Evolutionary conservation across 805 yeast genomes (phyloP).

Genomic region (Metschnikowia santaceciliae): DNA sequence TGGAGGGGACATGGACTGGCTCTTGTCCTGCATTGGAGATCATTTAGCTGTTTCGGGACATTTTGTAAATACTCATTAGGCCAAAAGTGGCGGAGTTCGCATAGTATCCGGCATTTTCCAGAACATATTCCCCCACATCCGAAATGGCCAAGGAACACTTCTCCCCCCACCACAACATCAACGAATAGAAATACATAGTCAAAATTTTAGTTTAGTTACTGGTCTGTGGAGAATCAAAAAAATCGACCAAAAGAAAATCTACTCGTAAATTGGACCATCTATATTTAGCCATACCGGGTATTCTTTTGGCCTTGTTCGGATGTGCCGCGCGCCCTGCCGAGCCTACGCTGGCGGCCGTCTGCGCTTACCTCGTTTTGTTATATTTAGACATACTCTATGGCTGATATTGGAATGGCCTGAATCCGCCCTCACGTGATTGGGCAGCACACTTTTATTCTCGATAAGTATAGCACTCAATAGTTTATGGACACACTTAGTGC

Average conservation of each 20-base stretch:
- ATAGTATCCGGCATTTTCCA: not conserved
- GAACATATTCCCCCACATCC: not conserved
- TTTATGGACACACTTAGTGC: too few species aligned
- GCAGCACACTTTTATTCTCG: too few species aligned
- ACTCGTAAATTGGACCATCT: not conserved
- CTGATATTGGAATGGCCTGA: too few species aligned
- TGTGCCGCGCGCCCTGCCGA: not conserved
- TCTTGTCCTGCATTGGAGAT: not conserved
- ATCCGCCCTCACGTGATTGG: too few species aligned
- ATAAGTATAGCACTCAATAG: too few species aligned
- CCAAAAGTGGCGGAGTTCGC: slow-evolving; percentile 4
- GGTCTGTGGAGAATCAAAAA: too few species aligned
- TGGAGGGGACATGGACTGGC: not conserved
- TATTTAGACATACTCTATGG: too few species aligned
- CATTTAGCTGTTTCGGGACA: slow-evolving; percentile 3
- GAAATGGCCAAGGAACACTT: too few species aligned
- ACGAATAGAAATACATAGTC: too few species aligned
- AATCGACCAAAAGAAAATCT: too few species aligned
- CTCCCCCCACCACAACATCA: too few species aligned
- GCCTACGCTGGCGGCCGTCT: not conserved
- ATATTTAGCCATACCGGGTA: not conserved
- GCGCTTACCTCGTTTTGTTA: not conserved
- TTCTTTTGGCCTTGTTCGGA: not conserved
- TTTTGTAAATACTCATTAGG: slow-evolving; percentile 2
- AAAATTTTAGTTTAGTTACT: too few species aligned